Conservation (phyloP, 2,329 filamentous ascomycete species). For the Aspergillus latus region DNA sequence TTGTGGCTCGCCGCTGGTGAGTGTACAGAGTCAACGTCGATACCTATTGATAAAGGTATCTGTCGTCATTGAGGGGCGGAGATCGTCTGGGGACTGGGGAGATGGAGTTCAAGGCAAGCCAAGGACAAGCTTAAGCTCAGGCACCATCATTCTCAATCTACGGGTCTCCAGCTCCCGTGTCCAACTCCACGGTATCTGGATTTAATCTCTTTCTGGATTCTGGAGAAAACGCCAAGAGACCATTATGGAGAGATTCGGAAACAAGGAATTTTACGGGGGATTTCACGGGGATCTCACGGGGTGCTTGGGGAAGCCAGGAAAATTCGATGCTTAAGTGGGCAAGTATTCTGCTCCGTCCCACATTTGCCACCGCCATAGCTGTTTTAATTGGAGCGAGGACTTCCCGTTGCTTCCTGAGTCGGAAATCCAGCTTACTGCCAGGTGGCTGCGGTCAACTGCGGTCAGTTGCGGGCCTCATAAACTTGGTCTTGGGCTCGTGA, state of each 20-base stretch:
- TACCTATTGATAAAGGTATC: too few species aligned
- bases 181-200: background rate
- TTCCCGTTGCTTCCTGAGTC: background rate
- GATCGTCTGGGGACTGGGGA: background rate
- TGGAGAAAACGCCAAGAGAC: background rate
- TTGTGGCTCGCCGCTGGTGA: too few species aligned
- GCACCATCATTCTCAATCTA: background rate
- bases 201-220: background rate
- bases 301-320: background rate
- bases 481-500: conserved; percentile 11
- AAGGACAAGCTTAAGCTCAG: background rate
- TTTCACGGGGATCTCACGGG: conserved; percentile 8
- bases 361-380: conserved; percentile 19
- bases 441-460: too few species aligned
- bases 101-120: background rate
- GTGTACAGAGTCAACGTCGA: too few species aligned
- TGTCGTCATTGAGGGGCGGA: background rate
- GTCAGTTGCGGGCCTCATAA: too few species aligned
- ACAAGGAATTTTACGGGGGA: conserved; percentile 7
- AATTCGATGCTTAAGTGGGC: background rate
- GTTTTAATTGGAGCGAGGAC: conserved; percentile 16
- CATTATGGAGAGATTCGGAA: conserved; percentile 1
- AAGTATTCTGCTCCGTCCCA: conserved; percentile 17
- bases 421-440: background rate
- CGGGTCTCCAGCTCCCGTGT: background rate